Evolutionary conservation across 2,329 filamentous ascomycete genomes (phyloP), one percentile per base, ranked within the genome.

Genomic region (Aspergillus uvarum): DNA sequence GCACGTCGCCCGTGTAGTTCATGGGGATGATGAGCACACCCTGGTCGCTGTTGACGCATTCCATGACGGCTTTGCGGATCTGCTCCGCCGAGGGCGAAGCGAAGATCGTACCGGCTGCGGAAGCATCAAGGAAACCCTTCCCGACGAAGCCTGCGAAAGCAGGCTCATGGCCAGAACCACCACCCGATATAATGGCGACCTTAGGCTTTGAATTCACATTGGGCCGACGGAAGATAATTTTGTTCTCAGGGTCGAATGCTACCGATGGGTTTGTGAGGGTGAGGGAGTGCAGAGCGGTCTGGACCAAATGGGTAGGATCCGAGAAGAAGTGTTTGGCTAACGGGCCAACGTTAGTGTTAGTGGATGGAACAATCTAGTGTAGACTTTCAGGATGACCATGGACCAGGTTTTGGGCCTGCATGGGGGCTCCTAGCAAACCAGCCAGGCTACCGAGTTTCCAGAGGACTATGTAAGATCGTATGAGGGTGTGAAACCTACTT

Each of bases 11-110:
- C 1, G 92, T 96, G 76, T 96, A 96, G 76, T 97, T 97, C 91
- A 96, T 96, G 31, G 96, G 90, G 5, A 93, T 88, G n/a, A 96
- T 89, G 47, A 97, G 76, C 1, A 96, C 89, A 24, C 93, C 94
- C 63, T 86, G 84, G 49, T 84, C 82, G 3, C 84, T 83, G 62
- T 90, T 86, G 3, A 96, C 89, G 21, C 90, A 83, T 47, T 87
- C 84, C 70, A 88, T 85, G 56, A 96, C 89, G 60, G 88, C 91
- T 65, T 85, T 82, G 58, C 91, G 86, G 57, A 97, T 87, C 79
- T 97, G 93, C 77, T 95, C 88, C 0, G 91, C 89, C 5, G 85
- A 88, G 0, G 91, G 91, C 19, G 87, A 90, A 6, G 91, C 91
- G 72, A 96, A 96, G 69, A 96, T 93, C 2, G 90, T 93, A 19